These are phyloP conservation scores for Prototheca wickerhamii DNA, from an alignment of 163 green algal genomes.

Conservation along the genomic window DNA sequence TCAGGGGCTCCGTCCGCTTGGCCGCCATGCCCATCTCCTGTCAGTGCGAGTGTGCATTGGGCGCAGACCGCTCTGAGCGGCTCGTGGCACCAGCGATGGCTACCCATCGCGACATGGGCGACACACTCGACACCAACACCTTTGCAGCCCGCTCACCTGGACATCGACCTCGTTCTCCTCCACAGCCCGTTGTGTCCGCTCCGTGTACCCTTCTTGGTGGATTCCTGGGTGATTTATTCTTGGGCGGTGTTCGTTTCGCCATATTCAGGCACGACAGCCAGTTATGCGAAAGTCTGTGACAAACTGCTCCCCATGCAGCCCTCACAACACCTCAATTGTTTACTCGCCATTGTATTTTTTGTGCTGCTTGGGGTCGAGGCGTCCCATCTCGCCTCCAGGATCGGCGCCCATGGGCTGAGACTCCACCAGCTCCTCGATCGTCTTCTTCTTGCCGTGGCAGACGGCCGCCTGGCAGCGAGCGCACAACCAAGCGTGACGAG, in stretches of 20 bases:
- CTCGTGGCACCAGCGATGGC: neutral
- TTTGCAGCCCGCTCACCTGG: neutral
- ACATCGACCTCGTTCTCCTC: neutral
- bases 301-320: neutral
- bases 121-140: neutral
- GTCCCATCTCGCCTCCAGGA: neutral
- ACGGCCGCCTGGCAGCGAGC: neutral
- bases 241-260: too few species aligned
- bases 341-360: neutral
- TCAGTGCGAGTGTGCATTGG: neutral
- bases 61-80: neutral
- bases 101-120: neutral
- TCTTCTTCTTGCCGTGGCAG: neutral
- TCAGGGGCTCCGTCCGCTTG: neutral
- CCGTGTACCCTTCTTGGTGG: constrained; percentile 1
- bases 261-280: neutral
- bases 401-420: neutral
- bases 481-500: neutral
- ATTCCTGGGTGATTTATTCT: too few species aligned
- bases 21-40: neutral
- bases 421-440: neutral
- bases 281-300: too few species aligned
- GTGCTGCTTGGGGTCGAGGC: neutral
- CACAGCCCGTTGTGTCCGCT: neutral
- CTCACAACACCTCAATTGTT: neutral